These are phyloP conservation scores for Pseudomassariella vexata DNA, from an alignment of 2,329 filamentous ascomycete genomes.

Conservation along the genomic window DNA sequence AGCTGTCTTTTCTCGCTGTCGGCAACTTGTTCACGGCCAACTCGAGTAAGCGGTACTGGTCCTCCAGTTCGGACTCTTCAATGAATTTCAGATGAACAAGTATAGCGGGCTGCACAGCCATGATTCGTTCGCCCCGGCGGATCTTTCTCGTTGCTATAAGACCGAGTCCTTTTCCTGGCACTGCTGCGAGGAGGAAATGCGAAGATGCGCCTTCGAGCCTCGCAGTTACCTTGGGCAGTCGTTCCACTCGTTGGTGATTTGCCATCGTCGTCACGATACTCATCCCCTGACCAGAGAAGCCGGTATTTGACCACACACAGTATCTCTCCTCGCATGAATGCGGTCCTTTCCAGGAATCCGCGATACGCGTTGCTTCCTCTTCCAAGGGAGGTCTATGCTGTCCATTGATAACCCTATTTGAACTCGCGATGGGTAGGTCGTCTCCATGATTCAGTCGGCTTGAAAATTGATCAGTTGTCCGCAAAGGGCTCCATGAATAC, in stretches of 20 bases:
- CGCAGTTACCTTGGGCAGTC: background rate
- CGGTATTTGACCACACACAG: constrained; percentile 8
- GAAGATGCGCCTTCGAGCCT: background rate
- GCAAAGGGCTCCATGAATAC: too few species aligned
- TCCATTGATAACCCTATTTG: too few species aligned
- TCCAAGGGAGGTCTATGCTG: too few species aligned
- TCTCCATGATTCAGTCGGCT: too few species aligned
- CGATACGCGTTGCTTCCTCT: too few species aligned
- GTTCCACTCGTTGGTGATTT: constrained; percentile 1
- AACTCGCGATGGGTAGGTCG: too few species aligned
- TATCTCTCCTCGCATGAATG: constrained; percentile 5
- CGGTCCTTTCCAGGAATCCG: constrained; percentile 3
- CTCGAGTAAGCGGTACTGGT: constrained; percentile 14
- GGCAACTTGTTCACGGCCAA: constrained; percentile 14
- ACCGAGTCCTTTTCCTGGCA: constrained; percentile 16
- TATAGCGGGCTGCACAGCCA: constrained; percentile 14
- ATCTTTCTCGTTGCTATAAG: constrained; percentile 15
- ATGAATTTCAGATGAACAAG: constrained; percentile 15
- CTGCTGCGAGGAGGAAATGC: constrained; percentile 6
- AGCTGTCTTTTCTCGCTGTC: constrained; percentile 9
- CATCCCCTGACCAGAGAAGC: background rate
- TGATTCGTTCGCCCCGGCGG: constrained; percentile 15
- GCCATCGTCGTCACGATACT: constrained; percentile 4
- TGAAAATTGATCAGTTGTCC: too few species aligned
- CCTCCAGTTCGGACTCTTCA: constrained; percentile 12